Evolutionary conservation across 176 grass and related monocot species (phyloP).

Genomic region (Rhynchospora tenuis): DNA sequence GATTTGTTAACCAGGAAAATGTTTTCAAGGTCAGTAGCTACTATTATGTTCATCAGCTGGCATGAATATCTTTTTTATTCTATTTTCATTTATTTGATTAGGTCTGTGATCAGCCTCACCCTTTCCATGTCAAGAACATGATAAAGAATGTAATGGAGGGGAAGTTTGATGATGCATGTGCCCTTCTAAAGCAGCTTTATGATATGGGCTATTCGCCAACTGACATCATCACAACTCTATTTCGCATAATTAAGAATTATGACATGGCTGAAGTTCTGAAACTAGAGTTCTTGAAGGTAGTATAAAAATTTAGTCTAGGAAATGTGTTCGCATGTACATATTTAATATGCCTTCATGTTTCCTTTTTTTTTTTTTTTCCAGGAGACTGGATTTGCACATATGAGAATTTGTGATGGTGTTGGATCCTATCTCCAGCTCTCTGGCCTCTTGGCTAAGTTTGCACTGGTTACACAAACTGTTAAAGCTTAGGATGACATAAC

Average conservation of each 20-base stretch:
- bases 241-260: slow-evolving; percentile 89
- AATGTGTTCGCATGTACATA: not conserved
- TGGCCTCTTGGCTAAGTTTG: slow-evolving; percentile 81
- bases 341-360: not conserved
- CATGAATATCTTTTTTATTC: not conserved
- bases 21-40: slow-evolving; percentile 62
- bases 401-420: slow-evolving; percentile 97
- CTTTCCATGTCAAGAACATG: slow-evolving; percentile 86
- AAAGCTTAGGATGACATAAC: slow-evolving; percentile 34
- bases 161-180: slow-evolving; percentile 76
- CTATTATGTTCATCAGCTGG: not conserved
- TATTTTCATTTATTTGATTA: slow-evolving; percentile 8
- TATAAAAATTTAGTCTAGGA: not conserved
- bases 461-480: slow-evolving; percentile 58
- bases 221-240: slow-evolving; percentile 93
- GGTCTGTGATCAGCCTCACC: slow-evolving; percentile 96
- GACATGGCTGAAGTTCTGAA: slow-evolving; percentile 96
- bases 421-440: slow-evolving; percentile 89
- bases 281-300: slow-evolving; percentile 91
- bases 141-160: slow-evolving; percentile 78
- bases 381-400: slow-evolving; percentile 95
- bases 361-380: slow-evolving; percentile 22
- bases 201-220: slow-evolving; percentile 92
- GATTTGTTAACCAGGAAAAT: slow-evolving; percentile 94
- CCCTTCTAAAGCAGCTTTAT: slow-evolving; percentile 74